Evolutionary conservation across 768 basidiomycete species (phyloP).

Genomic region (Lactarius tabidus): DNA sequence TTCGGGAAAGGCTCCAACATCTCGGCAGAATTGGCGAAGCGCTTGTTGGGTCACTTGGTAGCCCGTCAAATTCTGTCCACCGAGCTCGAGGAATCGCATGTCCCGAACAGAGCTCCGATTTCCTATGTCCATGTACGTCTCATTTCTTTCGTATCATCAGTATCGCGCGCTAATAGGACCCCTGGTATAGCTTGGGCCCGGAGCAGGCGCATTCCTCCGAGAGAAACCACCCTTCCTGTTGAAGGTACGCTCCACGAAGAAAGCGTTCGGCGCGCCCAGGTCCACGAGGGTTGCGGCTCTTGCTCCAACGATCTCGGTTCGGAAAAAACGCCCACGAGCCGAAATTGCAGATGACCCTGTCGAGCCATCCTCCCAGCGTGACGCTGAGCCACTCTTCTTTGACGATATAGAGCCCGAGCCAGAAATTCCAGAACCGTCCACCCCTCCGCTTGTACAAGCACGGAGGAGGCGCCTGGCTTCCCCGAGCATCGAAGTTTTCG

Average conservation of each 20-base stretch:
- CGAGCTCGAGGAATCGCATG: constrained; percentile 4
- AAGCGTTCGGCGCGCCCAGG: not conserved
- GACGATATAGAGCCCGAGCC: constrained; percentile 15
- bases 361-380: constrained; percentile 5
- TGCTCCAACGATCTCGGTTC: constrained; percentile 1
- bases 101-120: constrained; percentile 7
- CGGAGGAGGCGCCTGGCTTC: constrained; percentile 5
- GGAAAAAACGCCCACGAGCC: constrained; percentile 6
- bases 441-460: constrained; percentile 4
- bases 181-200: constrained; percentile 14
- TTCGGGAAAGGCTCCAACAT: constrained; percentile 14
- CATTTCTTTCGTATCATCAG: too few species aligned
- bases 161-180: not conserved
- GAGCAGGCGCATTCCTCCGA: constrained; percentile 10
- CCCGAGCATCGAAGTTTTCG: constrained; percentile 10
- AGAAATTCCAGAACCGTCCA: not conserved
- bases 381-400: constrained; percentile 13
- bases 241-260: constrained; percentile 12
- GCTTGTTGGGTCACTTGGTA: constrained; percentile 17
- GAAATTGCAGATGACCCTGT: constrained; percentile 8
- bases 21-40: constrained; percentile 9
- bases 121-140: constrained; percentile 15
- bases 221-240: constrained; percentile 4
- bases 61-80: constrained; percentile 3
- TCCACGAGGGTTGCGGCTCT: not conserved